These are phyloP conservation scores for Fomitiporia mediterranea DNA, from an alignment of 1,284 basidiomycete species.

Conservation along the genomic window DNA sequence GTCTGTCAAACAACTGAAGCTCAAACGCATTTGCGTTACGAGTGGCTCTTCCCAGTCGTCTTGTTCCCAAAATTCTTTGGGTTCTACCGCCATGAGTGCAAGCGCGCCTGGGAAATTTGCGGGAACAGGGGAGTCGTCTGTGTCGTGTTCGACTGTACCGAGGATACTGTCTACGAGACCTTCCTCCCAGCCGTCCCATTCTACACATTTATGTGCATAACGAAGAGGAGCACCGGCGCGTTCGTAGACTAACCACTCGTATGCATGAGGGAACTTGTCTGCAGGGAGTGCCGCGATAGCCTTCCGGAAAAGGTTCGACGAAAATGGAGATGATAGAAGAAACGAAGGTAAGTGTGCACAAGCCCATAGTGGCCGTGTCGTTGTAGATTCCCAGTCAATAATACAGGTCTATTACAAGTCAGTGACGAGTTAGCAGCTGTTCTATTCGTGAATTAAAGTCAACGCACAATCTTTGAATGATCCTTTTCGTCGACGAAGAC, in stretches of 20 bases:
- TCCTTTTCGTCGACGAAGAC: constrained; percentile 71
- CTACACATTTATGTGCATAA: constrained; percentile 68
- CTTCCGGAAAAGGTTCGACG: constrained; percentile 61
- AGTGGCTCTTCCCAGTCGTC: constrained; percentile 18
- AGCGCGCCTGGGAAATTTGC: constrained; percentile 6
- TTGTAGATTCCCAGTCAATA: constrained; percentile 84
- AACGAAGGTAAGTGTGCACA: constrained; percentile 77
- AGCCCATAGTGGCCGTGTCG: constrained; percentile 75
- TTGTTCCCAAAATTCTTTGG: constrained; percentile 17
- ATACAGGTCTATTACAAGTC: constrained; percentile 67
- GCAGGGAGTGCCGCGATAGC: constrained; percentile 46
- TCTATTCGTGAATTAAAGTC: constrained; percentile 13
- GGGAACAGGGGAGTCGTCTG: constrained; percentile 41
- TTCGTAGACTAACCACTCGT: constrained; percentile 70
- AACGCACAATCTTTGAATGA: constrained; percentile 60
- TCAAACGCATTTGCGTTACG: constrained; percentile 14
- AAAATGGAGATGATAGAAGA: constrained; percentile 68
- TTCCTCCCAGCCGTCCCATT: constrained; percentile 87
- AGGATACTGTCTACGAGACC: constrained; percentile 69
- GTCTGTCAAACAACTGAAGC: constrained; percentile 4
- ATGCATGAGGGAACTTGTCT: constrained; percentile 25
- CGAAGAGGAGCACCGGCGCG: constrained; percentile 57
- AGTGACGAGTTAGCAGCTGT: constrained; percentile 10
- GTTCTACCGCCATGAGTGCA: constrained; percentile 1
- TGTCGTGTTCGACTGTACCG: constrained; percentile 65